phyloP scores from a whole-genome alignment of 1,284 basidiomycete species.

The Leccinum huronense region DNA sequence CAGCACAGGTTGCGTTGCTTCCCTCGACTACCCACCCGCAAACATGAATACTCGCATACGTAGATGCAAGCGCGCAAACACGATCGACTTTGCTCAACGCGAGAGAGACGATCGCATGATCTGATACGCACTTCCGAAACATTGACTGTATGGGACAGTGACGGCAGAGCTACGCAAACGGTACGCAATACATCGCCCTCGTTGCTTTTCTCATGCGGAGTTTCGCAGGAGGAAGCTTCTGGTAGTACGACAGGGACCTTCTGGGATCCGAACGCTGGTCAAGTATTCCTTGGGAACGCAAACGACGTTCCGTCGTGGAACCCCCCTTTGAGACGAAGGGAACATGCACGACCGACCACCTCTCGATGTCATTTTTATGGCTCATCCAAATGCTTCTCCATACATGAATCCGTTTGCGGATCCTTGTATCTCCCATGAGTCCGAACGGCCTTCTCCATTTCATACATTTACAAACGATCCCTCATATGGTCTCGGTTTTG shows the following conservation, averaged over 20 bases:
- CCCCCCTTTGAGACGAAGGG: constrained; percentile 11
- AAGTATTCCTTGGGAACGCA: constrained; percentile 75
- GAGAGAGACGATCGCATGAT: constrained; percentile 88
- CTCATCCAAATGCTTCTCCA: constrained; percentile 5
- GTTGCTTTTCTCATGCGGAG: constrained; percentile 5
- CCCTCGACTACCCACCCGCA: constrained; percentile 4
- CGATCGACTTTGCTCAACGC: constrained; percentile 69
- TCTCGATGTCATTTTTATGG: constrained; percentile 5
- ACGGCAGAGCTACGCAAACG: constrained; percentile 16
- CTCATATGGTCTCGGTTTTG: constrained; percentile 58
- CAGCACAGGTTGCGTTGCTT: background rate
- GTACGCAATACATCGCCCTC: constrained; percentile 12
- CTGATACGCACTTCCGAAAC: constrained; percentile 54
- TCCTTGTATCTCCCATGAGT: constrained; percentile 12
- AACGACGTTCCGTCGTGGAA: constrained; percentile 63
- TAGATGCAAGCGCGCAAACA: constrained; percentile 45
- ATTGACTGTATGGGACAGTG: constrained; percentile 32
- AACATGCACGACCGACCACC: background rate
- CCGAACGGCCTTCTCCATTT: constrained; percentile 47
- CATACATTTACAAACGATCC: constrained; percentile 59
- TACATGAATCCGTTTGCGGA: constrained; percentile 20
- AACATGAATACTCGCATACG: constrained; percentile 20
- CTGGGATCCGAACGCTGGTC: constrained; percentile 57
- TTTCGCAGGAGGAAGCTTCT: constrained; percentile 25
- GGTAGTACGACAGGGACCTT: constrained; percentile 42